Conservation (phyloP, 768 basidiomycete genomes). For the Boletus rubropictus region DNA sequence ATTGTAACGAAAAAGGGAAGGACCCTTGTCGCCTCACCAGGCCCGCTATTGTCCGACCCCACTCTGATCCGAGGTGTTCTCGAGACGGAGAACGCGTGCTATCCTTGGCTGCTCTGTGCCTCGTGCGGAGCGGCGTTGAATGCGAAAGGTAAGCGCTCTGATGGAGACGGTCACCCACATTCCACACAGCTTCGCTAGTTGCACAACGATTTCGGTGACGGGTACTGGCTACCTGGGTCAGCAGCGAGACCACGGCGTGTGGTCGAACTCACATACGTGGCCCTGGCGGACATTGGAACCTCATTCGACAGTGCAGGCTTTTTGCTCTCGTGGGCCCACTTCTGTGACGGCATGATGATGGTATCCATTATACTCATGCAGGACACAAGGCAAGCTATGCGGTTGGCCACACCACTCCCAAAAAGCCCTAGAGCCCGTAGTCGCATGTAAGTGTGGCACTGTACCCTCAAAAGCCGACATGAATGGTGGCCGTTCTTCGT, state of each 20-base stretch:
- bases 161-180: slow-evolving; percentile 20
- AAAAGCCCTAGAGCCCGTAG: background rate
- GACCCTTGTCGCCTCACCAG: too few relatives aligned
- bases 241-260: background rate
- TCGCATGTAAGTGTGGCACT: slow-evolving; percentile 1
- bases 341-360: slow-evolving; percentile 11
- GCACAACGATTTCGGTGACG: background rate
- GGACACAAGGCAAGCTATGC: slow-evolving; percentile 15
- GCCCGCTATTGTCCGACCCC: background rate
- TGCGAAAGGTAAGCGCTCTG: slow-evolving; percentile 2
- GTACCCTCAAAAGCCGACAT: background rate
- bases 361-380: slow-evolving; percentile 4
- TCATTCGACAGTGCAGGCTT: background rate
- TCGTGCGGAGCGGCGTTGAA: background rate
- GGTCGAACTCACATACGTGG: too few relatives aligned
- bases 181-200: too few relatives aligned
- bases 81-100: background rate
- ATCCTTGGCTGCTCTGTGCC: background rate
- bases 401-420: background rate
- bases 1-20: background rate
- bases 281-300: background rate
- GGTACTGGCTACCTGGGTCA: background rate
- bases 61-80: background rate
- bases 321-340: background rate
- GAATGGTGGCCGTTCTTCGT: background rate